Evolutionary conservation across 2,329 filamentous ascomycete species (phyloP), one percentile per base, ranked within the genome.

Genomic region (Phialophora verrucosa): DNA sequence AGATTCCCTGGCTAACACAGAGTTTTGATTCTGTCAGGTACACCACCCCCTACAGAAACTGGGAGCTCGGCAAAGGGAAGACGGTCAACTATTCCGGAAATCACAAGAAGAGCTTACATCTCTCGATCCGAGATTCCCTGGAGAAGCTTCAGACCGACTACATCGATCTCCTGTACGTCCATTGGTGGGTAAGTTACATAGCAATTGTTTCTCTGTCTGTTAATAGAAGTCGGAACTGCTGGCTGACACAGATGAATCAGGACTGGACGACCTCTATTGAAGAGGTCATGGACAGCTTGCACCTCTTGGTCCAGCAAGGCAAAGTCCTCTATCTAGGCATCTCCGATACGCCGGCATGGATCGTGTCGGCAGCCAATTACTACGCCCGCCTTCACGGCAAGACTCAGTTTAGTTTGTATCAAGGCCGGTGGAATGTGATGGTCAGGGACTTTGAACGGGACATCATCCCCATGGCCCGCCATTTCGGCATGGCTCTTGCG

Each of bases 261-360:
- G 88, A 91, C 74, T 88, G 83, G 72, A 86, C 83, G 17, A 87
- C 86, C 29, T 84, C 83, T 0, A 86, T 91, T 56, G 81, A 84
- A 0, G 88, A 91, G 73, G 59, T 91, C 51, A 91, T 91, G 89
- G 86, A 90, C 65, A 83, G 83, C 0, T 80, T 91, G 47, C 88
- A 91, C 74, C 78, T 82, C 20, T 79, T 90, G 7, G 87, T 90
- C 1, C 64, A 75, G 0, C 74, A 82, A 10, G 87, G 88, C 23
- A 90, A 90, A 72, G 87, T 91, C 0, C 78, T 80, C 55, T 81
- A 81, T 65, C 72, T 81, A 10, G 79, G 79, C 17, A 76, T 80
- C 62, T 79, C 76, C 6, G 76, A 81, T 63, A 73, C 77, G 0
- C 79, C 79, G 0, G 79, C 79, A 6, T 81, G 78, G 78, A 72